These are phyloP conservation scores for Saccharomycopsis sp. DNA, from an alignment of 805 yeast species.

Conservation along the genomic window DNA sequence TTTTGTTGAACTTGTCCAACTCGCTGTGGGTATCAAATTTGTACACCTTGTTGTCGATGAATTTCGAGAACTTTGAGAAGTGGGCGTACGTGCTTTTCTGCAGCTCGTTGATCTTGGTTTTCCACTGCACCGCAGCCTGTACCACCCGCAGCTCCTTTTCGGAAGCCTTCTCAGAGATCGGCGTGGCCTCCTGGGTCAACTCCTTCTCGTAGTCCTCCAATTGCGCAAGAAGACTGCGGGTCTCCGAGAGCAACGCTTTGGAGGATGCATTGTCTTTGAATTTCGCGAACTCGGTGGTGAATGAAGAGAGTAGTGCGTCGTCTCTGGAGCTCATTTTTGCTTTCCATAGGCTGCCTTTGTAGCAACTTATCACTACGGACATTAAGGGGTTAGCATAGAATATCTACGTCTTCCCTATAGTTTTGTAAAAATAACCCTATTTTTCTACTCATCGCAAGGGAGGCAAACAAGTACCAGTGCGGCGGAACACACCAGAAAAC, in stretches of 20 bases:
- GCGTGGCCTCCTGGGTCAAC: neutral
- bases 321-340: neutral
- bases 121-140: conserved; percentile 4
- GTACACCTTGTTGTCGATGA: conserved; percentile 18
- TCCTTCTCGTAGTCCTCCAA: neutral
- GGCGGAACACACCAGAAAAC: too few relatives aligned
- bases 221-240: neutral
- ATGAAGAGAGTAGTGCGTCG: neutral
- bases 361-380: too few relatives aligned
- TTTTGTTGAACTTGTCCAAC: conserved; percentile 6
- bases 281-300: neutral
- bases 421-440: neutral
- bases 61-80: conserved; percentile 8
- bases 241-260: neutral
- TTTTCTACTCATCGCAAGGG: neutral
- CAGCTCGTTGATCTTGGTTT: conserved; percentile 3
- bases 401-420: too few relatives aligned
- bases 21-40: conserved; percentile 17
- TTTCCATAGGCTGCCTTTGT: too few relatives aligned
- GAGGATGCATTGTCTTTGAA: neutral
- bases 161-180: neutral
- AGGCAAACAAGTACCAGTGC: neutral
- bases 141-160: neutral
- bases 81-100: conserved; percentile 12
- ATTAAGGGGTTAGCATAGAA: neutral